Base-by-base conservation (phyloP, 345 rosid genomes). In the Populus davidiana region DNA sequence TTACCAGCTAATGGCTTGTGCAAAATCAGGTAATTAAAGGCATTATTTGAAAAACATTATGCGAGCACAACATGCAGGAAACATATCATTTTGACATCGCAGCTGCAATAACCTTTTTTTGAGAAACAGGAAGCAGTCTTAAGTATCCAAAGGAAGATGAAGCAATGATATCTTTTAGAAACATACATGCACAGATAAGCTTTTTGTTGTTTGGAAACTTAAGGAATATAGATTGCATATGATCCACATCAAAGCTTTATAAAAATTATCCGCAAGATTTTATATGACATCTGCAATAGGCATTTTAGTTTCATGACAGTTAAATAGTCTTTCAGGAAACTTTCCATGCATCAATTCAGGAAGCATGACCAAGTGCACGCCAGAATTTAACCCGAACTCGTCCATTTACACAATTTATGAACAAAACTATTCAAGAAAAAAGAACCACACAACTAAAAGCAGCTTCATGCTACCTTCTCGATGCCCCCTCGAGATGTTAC, bases 401-500 rank as follows among this genome's bases (percentile, higher is more conserved):
- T 65, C 17, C 44, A 74, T 33, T 64, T 7, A 21, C n/a, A 64
- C 13, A 33, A 29, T 2, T 75, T 33, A 75, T 4, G 5, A 65
- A 5, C 27, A 38, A 38, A 18, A 14, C 33, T 20, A 70, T 8
- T 5, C 18, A 73, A 29, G 21, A 43, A 21, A 41, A 21, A n/a
- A 12, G 31, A 49, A 27, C 2, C 1, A 65, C 16, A 36, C 27
- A 73, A 27, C 31, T 27, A 5, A 31, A 29, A 38, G 29, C 16
- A 17, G 54, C n/a, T 38, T 79, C 59, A 17, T 17, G 52, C 47
- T 87, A 92, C 99, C 98, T 94, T 96, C 79, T 86, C 91, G 76
- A 96, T 85, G 43, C 99, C 99, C 65, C 99, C 99, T 10, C 98
- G 96, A 78, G 97, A 75, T 25, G 99, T 96, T 72, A 96, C 99